These are phyloP conservation scores for Priceomyces haplophilus DNA, from an alignment of 805 yeast species.

Conservation along the genomic window DNA sequence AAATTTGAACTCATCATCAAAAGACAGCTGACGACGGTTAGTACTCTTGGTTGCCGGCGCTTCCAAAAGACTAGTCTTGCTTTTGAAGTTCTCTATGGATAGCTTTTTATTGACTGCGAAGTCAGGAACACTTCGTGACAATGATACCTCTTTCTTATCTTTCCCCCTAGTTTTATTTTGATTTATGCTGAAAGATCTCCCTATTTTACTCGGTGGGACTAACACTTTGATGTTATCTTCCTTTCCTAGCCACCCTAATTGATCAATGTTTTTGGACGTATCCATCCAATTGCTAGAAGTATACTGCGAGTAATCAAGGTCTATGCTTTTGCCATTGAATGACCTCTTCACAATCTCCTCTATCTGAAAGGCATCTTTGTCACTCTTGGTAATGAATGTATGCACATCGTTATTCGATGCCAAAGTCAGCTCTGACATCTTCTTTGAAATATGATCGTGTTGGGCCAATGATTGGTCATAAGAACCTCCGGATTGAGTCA, in stretches of 20 bases:
- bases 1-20: conserved; percentile 28
- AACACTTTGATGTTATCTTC: not conserved
- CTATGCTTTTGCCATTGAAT: conserved; percentile 4
- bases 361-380: conserved; percentile 6
- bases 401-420: conserved; percentile 2
- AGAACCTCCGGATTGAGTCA: not conserved
- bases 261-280: not conserved
- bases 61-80: not conserved
- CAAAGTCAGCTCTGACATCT: conserved; percentile 14
- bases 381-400: not conserved
- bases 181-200: not conserved
- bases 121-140: not conserved
- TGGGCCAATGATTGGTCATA: not conserved
- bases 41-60: not conserved
- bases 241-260: not conserved
- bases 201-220: not conserved
- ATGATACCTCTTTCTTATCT: not conserved
- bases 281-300: conserved; percentile 21
- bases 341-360: conserved; percentile 9
- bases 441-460: conserved; percentile 9
- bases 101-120: not conserved
- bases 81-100: not conserved
- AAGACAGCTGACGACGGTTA: conserved; percentile 20
- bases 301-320: conserved; percentile 9
- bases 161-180: not conserved